These are phyloP conservation scores for Trichoderma sp. DNA, from an alignment of 2,329 filamentous ascomycete genomes.

Conservation along the genomic window DNA sequence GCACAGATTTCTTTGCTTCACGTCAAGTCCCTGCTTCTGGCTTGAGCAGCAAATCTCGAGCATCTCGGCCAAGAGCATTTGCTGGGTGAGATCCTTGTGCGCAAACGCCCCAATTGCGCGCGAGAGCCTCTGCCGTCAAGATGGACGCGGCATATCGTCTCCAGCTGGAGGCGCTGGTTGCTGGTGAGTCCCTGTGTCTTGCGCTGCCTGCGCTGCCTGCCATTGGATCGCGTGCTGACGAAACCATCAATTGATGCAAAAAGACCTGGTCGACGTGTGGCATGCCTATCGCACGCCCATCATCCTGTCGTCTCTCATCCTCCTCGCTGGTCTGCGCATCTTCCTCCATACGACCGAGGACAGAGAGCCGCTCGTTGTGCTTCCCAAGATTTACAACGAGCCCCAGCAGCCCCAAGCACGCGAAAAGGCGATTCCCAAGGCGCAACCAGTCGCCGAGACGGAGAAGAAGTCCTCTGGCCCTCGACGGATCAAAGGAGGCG, in stretches of 20 bases:
- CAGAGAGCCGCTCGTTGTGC: constrained; percentile 41
- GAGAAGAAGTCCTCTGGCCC: constrained; percentile 48
- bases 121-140: constrained; percentile 3
- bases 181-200: constrained; percentile 26
- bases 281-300: constrained; percentile 51
- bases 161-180: constrained; percentile 17
- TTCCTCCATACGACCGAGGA: constrained; percentile 47
- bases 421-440: background rate
- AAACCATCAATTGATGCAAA: background rate
- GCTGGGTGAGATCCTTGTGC: constrained; percentile 17
- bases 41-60: constrained; percentile 7
- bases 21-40: too few species aligned
- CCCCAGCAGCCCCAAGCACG: constrained; percentile 19
- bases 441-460: constrained; percentile 34
- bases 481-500: constrained; percentile 52
- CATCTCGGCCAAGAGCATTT: constrained; percentile 22
- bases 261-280: constrained; percentile 49
- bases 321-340: constrained; percentile 45
- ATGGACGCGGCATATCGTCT: constrained; percentile 29
- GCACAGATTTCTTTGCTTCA: constrained; percentile 19
- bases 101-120: constrained; percentile 14
- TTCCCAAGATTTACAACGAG: constrained; percentile 44
- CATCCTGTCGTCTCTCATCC: constrained; percentile 44
- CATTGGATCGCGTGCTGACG: constrained; percentile 10
- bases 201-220: background rate